These are phyloP conservation scores for Stramenopiles sp. DNA, from an alignment of 352 stramenopile species.

Conservation along the genomic window DNA sequence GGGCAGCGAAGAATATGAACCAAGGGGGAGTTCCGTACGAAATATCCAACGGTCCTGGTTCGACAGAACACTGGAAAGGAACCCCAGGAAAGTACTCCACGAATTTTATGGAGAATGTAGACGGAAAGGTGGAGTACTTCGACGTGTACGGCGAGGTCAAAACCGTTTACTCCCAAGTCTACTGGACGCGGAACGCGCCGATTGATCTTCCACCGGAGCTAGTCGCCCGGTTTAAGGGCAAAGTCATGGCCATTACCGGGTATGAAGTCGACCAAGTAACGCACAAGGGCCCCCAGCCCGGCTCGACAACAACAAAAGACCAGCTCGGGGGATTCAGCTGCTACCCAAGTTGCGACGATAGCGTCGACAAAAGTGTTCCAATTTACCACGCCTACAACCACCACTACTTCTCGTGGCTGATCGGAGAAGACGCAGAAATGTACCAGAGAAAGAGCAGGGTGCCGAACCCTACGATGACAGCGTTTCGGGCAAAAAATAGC, in stretches of 20 bases:
- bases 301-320: too few species aligned
- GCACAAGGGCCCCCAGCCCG: too few species aligned
- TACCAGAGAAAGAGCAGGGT: neutral
- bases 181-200: neutral
- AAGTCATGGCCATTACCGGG: neutral
- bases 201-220: neutral
- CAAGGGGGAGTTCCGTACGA: too few species aligned
- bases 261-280: constrained; percentile 11
- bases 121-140: constrained; percentile 7
- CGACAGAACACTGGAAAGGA: too few species aligned
- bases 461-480: neutral
- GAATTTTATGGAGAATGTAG: too few species aligned
- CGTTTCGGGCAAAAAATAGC: neutral
- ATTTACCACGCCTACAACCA: constrained; percentile 5
- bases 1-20: too few species aligned
- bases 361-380: too few species aligned
- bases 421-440: neutral
- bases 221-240: neutral
- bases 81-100: too few species aligned
- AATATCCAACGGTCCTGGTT: too few species aligned
- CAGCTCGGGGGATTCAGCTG: too few species aligned
- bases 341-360: too few species aligned
- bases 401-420: neutral
- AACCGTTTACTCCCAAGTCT: constrained; percentile 9
- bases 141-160: neutral